These are phyloP conservation scores for Blastomyces percursus DNA, from an alignment of 2,329 filamentous ascomycete species.

Conservation along the genomic window DNA sequence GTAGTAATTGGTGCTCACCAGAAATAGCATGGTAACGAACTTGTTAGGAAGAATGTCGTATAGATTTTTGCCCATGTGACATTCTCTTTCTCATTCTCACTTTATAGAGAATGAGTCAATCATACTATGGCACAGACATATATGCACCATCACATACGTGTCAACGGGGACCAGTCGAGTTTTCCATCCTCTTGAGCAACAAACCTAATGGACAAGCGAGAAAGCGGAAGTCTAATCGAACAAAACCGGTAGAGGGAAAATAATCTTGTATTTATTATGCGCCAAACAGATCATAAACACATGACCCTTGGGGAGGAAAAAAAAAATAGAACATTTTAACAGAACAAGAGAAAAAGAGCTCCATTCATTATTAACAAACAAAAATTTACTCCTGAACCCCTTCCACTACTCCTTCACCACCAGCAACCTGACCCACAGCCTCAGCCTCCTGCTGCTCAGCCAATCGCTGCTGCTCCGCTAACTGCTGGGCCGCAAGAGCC, in stretches of 20 bases:
- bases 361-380: not conserved
- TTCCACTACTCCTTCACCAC: conserved; percentile 26
- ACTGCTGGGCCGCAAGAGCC: conserved; percentile 53
- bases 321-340: not conserved
- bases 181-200: not conserved
- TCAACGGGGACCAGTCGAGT: not conserved
- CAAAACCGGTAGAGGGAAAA: conserved; percentile 4
- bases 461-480: conserved; percentile 45
- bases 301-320: conserved; percentile 5
- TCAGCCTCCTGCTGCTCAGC: conserved; percentile 47
- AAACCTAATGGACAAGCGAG: not conserved
- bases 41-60: not conserved
- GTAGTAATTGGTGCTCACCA: too few species aligned
- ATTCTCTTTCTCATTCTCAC: not conserved
- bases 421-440: conserved; percentile 14
- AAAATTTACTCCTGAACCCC: conserved; percentile 36
- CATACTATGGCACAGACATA: too few species aligned
- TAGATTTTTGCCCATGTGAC: not conserved
- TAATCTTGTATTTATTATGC: conserved; percentile 6
- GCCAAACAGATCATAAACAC: not conserved
- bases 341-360: not conserved
- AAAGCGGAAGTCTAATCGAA: not conserved
- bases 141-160: not conserved
- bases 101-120: not conserved
- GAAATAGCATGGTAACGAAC: not conserved